Evolutionary conservation across 2,329 filamentous ascomycete species (phyloP), one percentile per base, ranked within the genome.

Genomic region (Fusarium begoniae): DNA sequence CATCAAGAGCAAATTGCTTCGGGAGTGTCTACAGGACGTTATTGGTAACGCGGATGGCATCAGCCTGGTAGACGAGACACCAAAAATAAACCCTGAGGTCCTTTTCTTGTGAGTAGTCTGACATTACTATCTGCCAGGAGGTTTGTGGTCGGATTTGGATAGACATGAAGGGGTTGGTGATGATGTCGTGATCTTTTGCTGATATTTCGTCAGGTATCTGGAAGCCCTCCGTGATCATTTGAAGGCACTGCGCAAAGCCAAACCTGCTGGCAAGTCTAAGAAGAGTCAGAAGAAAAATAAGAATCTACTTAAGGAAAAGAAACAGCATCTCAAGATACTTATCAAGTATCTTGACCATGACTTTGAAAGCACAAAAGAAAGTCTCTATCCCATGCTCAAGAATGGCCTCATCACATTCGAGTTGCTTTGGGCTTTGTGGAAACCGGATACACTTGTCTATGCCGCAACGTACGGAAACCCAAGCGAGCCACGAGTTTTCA

Each of bases 341-440:
- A 83, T 95, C 60, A 90, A 90, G 63, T 96, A 94, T 76, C 85
- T 96, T n/a, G 92, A 95, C 75, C 90, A 91, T 69, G 95, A 98
- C 81, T 98, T 94, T 78, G 89, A 90, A 3, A 88, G 93, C 24
- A 91, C 88, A 40, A 95, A 96, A 80, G 94, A 94, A 43, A 87
- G 92, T 4, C 87, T 98, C 1, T 92, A 95, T 75, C 93, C 94
- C 0, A 90, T 98, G 83, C 85, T 97, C 5, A 89, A 94, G 72
- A 93, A 92, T 38, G 94, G 94, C 14, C 90, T 94, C 50, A 97
- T 97, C 80, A 97, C 94, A 0, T 98, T 95, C 76, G 94, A 98
- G 65, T 87, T 97, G 6, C 85, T 97, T 3, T 97, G 95, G 95
- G 94, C 94, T 0, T 84, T 98, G 8, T 97, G 93, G 88, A 97